Conservation (phyloP, 2,329 filamentous ascomycete genomes). For the Hypomyces perniciosus region DNA sequence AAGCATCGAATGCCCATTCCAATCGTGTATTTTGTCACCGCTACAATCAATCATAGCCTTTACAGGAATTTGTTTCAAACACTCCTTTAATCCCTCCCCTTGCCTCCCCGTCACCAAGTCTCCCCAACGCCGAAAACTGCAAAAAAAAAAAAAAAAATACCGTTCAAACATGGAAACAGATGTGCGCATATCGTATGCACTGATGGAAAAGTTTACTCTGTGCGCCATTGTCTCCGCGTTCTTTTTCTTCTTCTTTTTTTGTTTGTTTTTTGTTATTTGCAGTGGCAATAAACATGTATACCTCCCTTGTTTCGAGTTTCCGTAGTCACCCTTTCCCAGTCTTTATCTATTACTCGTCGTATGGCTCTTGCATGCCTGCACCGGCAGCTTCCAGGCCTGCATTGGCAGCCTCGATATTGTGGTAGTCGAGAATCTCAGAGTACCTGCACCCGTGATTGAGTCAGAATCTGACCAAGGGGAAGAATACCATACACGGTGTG, state of each 20-base stretch:
- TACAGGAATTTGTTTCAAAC: conserved; percentile 8
- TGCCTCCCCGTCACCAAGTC: conserved; percentile 14
- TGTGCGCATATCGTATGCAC: background rate
- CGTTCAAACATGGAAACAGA: background rate
- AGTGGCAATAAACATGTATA: conserved; percentile 7
- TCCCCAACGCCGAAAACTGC: conserved; percentile 25
- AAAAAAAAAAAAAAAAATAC: background rate
- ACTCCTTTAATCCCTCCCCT: conserved; percentile 3
- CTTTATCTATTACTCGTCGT: conserved; percentile 29
- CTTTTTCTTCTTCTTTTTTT: background rate
- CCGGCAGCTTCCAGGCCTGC: conserved; percentile 35
- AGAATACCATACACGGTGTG: too few species aligned
- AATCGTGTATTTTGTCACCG: conserved; percentile 11
- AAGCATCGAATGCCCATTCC: conserved; percentile 1
- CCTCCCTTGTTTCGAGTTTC: conserved; percentile 1
- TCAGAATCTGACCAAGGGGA: background rate
- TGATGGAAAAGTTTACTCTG: background rate
- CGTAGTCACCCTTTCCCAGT: background rate
- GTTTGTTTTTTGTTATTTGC: background rate
- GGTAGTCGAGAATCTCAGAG: conserved; percentile 97
- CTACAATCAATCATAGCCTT: conserved; percentile 12
- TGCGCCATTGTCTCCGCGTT: background rate
- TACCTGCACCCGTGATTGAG: conserved; percentile 56
- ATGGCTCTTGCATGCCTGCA: conserved; percentile 34
- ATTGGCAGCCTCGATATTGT: conserved; percentile 68